Evolutionary conservation across 805 yeast genomes (phyloP).

Genomic region (Saccharomyces jurei): DNA sequence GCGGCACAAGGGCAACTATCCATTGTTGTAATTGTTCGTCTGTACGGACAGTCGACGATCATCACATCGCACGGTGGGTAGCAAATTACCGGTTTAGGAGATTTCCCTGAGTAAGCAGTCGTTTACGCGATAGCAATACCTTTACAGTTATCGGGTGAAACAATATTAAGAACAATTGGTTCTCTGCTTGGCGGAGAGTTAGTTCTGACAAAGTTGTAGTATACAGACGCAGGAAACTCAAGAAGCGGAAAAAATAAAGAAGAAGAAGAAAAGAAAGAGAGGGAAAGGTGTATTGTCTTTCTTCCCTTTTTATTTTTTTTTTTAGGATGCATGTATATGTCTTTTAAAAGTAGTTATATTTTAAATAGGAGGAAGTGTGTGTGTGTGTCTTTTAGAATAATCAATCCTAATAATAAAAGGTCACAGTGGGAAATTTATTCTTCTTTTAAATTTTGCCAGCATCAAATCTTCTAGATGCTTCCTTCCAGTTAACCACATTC

Average conservation of each 20-base stretch:
- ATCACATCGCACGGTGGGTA: not conserved
- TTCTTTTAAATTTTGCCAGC: slow-evolving; percentile 11
- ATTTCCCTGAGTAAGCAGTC: not conserved
- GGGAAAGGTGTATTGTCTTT: not conserved
- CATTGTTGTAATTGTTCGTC: not conserved
- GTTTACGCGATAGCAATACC: not conserved
- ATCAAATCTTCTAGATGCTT: slow-evolving; percentile 67
- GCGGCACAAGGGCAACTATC: not conserved
- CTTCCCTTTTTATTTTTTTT: too few relatives aligned
- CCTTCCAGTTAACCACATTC: slow-evolving; percentile 92
- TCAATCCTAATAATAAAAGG: not conserved
- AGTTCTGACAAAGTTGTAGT: not conserved
- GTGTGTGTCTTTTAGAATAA: not conserved
- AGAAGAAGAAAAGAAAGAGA: not conserved
- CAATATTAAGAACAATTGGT: not conserved
- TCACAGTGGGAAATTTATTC: not conserved
- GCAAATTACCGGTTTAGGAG: not conserved
- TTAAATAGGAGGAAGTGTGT: not conserved
- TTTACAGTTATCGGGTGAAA: not conserved
- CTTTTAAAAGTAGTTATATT: not conserved
- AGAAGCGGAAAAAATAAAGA: not conserved
- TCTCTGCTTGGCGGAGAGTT: not conserved
- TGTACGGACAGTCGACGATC: not conserved
- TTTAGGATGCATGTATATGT: not conserved
- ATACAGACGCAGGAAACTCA: not conserved